phyloP scores from a whole-genome alignment of 129 eudicot species.

The Ambrosia artemisiifolia region DNA sequence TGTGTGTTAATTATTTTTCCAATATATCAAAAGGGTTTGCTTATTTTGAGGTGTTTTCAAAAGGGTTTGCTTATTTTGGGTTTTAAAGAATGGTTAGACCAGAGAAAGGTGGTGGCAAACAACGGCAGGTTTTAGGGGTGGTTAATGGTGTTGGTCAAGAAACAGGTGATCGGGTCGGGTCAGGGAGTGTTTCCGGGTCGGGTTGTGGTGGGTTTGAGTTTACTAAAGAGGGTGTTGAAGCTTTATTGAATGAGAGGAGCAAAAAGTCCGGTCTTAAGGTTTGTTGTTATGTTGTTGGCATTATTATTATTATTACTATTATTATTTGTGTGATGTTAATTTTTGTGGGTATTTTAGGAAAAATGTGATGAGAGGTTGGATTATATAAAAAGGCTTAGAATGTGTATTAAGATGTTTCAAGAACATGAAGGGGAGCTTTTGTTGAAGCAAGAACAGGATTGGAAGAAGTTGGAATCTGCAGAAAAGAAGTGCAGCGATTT shows the following conservation, averaged over 20 bases:
- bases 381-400: conserved; percentile 61
- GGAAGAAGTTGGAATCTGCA: conserved; percentile 51
- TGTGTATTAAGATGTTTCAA: conserved; percentile 81
- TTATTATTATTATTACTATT: background rate
- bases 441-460: conserved; percentile 56
- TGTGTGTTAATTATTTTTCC: conserved; percentile 10
- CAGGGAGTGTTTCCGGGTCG: conserved; percentile 55
- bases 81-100: conserved; percentile 60
- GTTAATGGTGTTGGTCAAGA: conserved; percentile 81
- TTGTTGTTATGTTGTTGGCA: conserved; percentile 15
- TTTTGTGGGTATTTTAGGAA: conserved; percentile 47
- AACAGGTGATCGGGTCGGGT: conserved; percentile 42
- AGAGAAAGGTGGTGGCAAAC: conserved; percentile 36
- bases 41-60: background rate
- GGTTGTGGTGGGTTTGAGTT: conserved; percentile 61
- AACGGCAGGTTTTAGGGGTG: conserved; percentile 56
- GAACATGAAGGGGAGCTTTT: conserved; percentile 57
- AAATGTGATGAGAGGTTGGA: conserved; percentile 78
- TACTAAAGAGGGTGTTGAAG: conserved; percentile 71
- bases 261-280: conserved; percentile 72
- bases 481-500: conserved; percentile 71
- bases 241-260: conserved; percentile 75
- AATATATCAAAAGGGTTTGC: conserved; percentile 30
- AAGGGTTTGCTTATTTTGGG: background rate
- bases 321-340: background rate